phyloP scores from a whole-genome alignment of 441 rosid species.

The Macaranga tanarius region DNA sequence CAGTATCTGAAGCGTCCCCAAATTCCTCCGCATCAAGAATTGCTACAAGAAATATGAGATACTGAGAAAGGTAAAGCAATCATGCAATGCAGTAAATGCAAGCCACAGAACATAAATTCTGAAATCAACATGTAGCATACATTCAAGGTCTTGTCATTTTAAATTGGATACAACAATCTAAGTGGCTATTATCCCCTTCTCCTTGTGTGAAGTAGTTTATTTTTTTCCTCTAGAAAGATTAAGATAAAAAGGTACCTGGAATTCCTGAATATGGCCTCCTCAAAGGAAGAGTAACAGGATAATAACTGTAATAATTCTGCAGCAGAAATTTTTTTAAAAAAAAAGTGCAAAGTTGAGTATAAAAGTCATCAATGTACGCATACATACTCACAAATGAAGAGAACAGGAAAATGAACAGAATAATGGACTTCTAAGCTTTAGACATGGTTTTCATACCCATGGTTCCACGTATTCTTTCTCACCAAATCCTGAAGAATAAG shows the following conservation, averaged over 20 bases:
- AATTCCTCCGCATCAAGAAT: constrained; percentile 64
- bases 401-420: constrained; percentile 12
- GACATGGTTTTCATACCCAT: constrained; percentile 56
- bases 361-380: background rate
- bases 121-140: background rate
- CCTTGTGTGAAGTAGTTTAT: background rate
- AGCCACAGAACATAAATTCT: background rate
- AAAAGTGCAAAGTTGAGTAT: background rate
- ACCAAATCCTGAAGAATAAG: constrained; percentile 32
- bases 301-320: constrained; percentile 72
- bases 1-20: constrained; percentile 47
- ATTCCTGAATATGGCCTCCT: constrained; percentile 73
- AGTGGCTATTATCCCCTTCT: background rate
- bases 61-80: background rate
- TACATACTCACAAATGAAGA: background rate
- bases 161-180: background rate
- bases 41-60: constrained; percentile 41
- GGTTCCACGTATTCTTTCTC: constrained; percentile 68
- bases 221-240: background rate
- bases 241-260: constrained; percentile 52
- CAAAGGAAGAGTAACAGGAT: constrained; percentile 72
- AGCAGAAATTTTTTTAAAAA: constrained; percentile 17
- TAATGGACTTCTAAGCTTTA: constrained; percentile 14
- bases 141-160: background rate
- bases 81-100: background rate